Conservation (phyloP, 2,329 filamentous ascomycete species). For the Botrytis cinerea region DNA sequence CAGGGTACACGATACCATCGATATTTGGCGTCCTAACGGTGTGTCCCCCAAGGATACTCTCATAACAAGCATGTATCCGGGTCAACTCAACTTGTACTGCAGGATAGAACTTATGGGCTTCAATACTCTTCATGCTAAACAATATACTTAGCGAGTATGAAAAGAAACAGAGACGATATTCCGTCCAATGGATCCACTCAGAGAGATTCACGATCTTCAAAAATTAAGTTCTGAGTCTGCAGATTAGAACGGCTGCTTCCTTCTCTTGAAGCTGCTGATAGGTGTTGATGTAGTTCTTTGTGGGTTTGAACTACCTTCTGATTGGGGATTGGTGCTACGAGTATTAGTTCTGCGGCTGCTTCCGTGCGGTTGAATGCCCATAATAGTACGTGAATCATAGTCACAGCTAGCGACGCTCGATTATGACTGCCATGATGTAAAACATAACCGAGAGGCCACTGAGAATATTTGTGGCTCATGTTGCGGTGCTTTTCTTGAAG, state of each 20-base stretch:
- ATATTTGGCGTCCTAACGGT: not conserved
- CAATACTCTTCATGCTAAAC: no score
- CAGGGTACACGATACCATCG: not conserved
- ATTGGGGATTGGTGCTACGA: not conserved
- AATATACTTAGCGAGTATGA: no score
- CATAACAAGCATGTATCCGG: not conserved
- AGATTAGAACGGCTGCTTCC: not conserved
- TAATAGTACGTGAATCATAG: not conserved
- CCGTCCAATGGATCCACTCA: no score
- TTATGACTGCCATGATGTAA: not conserved
- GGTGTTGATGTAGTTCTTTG: not conserved
- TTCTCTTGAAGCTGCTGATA: not conserved
- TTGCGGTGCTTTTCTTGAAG: no score
- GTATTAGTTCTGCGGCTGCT: not conserved
- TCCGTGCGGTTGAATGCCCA: not conserved
- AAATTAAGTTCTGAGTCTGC: not conserved
- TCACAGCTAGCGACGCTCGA: not conserved
- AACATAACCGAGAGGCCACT: no score
- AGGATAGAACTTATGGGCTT: no score
- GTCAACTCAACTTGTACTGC: fast-evolving
- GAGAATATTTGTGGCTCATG: no score
- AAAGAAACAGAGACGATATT: no score
- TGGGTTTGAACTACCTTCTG: not conserved
- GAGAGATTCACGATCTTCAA: no score
- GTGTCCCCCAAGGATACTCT: not conserved